Percentiles rank a stretch among this genome's conserved stretches.
Conservation (phyloP, 345 rosid genomes). For the Firmiana major region DNA sequence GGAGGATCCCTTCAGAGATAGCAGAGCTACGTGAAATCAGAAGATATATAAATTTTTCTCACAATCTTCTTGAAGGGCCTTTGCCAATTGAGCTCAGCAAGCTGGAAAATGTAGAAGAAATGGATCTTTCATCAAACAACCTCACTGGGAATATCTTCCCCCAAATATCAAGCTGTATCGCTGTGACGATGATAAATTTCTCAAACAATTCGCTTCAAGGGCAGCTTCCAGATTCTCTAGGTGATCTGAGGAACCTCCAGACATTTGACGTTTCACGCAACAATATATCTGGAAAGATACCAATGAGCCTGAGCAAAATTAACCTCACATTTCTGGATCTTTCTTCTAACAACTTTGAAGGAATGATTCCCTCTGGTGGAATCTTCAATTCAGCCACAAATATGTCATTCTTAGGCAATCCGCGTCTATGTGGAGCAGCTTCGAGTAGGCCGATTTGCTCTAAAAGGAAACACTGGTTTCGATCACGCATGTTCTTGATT, state of each 20-base stretch:
- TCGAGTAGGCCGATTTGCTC: constrained; percentile 30
- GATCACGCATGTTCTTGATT: constrained; percentile 25
- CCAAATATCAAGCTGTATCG: constrained; percentile 45
- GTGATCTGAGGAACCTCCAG: constrained; percentile 41
- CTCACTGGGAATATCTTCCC: constrained; percentile 39
- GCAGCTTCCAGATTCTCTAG: constrained; percentile 42
- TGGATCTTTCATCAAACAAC: constrained; percentile 50
- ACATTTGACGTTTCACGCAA: constrained; percentile 46
- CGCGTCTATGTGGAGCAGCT: constrained; percentile 33
- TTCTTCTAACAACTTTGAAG: constrained; percentile 45
- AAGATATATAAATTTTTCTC: constrained; percentile 41
- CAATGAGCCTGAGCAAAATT: constrained; percentile 35
- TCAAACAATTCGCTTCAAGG: constrained; percentile 44
- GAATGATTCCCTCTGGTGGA: constrained; percentile 45
- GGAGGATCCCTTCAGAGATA: constrained; percentile 41
- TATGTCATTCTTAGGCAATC: constrained; percentile 42
- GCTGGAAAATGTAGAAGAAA: constrained; percentile 47
- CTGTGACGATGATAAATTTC: constrained; percentile 32
- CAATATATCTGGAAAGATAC: constrained; percentile 40
- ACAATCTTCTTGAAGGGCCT: constrained; percentile 43
- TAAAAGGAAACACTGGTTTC: constrained; percentile 26
- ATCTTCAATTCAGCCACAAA: constrained; percentile 34
- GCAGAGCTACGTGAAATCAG: constrained; percentile 33
- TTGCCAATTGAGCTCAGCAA: constrained; percentile 55
- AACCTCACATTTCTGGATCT: constrained; percentile 43